Percentiles rank a stretch among this genome's conserved stretches.
Evolutionary conservation across 2,329 filamentous ascomycete species (phyloP).

Genomic region (Colletotrichum orchidophilum): DNA sequence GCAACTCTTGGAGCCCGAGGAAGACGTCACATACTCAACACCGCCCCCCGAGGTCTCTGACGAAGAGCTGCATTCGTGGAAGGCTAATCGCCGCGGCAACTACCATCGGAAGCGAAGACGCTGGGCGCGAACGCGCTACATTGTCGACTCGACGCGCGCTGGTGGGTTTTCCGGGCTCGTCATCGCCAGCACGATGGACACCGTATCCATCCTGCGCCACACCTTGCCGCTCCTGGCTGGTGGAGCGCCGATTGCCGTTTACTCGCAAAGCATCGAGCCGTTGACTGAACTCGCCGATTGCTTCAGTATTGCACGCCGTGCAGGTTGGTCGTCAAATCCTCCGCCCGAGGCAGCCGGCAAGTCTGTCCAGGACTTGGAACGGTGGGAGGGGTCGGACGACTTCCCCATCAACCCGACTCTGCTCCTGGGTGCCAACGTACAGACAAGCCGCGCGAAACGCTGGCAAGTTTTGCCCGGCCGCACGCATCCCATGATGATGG

Average conservation of each 20-base stretch:
- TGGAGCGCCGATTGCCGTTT: slow-evolving; percentile 86
- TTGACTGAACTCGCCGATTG: slow-evolving; percentile 81
- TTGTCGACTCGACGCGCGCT: slow-evolving; percentile 78
- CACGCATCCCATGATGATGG: slow-evolving; percentile 95
- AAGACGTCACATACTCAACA: slow-evolving; percentile 77
- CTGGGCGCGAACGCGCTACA: slow-evolving; percentile 76
- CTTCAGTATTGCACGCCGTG: slow-evolving; percentile 82
- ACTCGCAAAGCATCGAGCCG: slow-evolving; percentile 83
- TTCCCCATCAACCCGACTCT: slow-evolving; percentile 90
- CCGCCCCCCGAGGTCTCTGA: slow-evolving; percentile 69
- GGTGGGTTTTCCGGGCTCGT: slow-evolving; percentile 87
- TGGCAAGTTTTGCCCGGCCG: slow-evolving; percentile 94
- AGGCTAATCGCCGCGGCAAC: slow-evolving; percentile 82
- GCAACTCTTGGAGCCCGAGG: slow-evolving; percentile 81
- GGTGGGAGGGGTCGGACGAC: slow-evolving; percentile 71
- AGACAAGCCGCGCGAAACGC: slow-evolving; percentile 79
- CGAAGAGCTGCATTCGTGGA: slow-evolving; percentile 74
- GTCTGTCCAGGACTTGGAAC: slow-evolving; percentile 59
- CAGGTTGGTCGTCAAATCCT: slow-evolving; percentile 73
- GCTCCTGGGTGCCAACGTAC: slow-evolving; percentile 80
- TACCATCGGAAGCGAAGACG: slow-evolving; percentile 91
- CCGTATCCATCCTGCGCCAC: slow-evolving; percentile 77
- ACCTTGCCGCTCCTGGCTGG: slow-evolving; percentile 83
- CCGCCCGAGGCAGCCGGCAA: slow-evolving; percentile 57
- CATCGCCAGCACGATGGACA: slow-evolving; percentile 84